phyloP scores from a whole-genome alignment of 495 filamentous ascomycete genomes.

The Penicillium chermesinum region DNA sequence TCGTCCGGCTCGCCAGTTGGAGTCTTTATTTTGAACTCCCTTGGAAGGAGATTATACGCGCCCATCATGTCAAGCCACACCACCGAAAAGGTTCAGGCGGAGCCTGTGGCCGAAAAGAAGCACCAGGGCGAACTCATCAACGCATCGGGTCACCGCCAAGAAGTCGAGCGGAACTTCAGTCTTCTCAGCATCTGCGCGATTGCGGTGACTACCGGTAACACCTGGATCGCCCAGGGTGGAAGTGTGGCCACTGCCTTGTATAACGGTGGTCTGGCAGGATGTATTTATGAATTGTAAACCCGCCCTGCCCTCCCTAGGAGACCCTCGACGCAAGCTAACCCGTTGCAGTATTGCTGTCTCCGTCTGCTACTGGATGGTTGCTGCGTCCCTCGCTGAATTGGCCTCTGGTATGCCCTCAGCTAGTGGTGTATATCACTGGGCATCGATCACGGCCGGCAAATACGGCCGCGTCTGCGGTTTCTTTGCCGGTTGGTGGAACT shows the following conservation, averaged over 20 bases:
- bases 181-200: constrained; percentile 53
- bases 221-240: constrained; percentile 56
- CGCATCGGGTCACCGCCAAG: constrained; percentile 53
- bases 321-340: constrained; percentile 8
- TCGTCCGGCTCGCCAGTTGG: too few relatives aligned
- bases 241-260: constrained; percentile 36
- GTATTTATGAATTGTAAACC: constrained; percentile 49
- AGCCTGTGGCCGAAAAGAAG: constrained; percentile 16
- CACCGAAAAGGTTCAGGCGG: constrained; percentile 16
- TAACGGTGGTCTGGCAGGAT: constrained; percentile 49
- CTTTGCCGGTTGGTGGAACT: constrained; percentile 78
- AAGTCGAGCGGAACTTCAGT: constrained; percentile 57
- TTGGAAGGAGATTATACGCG: too few relatives aligned
- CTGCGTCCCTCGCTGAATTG: constrained; percentile 62
- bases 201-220: constrained; percentile 53
- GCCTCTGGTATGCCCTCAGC: constrained; percentile 75
- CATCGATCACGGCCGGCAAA: constrained; percentile 64
- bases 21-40: too few relatives aligned
- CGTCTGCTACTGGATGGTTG: constrained; percentile 48
- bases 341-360: constrained; percentile 40
- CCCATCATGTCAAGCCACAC: constrained; percentile 15
- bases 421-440: constrained; percentile 84
- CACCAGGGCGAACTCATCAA: constrained; percentile 38
- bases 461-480: constrained; percentile 68
- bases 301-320: not conserved